phyloP scores from a whole-genome alignment of 345 rosid genomes.

The Salix udensis region DNA sequence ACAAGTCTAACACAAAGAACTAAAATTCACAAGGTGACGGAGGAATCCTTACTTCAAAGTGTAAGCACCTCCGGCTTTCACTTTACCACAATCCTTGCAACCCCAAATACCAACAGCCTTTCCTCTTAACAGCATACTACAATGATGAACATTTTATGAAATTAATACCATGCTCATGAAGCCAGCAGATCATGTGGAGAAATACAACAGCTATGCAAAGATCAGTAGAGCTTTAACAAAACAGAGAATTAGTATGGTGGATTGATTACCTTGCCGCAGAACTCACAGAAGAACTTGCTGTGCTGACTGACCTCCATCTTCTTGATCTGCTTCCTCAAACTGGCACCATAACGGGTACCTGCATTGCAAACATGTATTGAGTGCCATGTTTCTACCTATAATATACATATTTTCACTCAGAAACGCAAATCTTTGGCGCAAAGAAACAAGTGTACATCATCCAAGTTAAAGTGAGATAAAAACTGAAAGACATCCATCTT shows the following conservation, averaged over 20 bases:
- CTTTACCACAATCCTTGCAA: conserved; percentile 95
- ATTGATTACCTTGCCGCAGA: conserved; percentile 64
- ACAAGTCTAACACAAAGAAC: background rate
- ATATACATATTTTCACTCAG: background rate
- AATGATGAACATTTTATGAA: background rate
- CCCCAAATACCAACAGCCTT: conserved; percentile 97
- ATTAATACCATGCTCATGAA: background rate
- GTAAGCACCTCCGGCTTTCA: conserved; percentile 94
- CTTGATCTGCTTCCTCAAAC: conserved; percentile 79
- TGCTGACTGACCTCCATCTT: conserved; percentile 80
- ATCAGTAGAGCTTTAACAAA: background rate
- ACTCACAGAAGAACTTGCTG: conserved; percentile 78
- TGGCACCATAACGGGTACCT: conserved; percentile 84
- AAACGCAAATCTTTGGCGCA: too few relatives aligned
- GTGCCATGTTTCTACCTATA: background rate
- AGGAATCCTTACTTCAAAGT: conserved; percentile 62
- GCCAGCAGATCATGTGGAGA: background rate
- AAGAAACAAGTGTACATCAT: too few relatives aligned
- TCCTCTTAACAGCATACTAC: conserved; percentile 90
- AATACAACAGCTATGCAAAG: background rate
- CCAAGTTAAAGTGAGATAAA: background rate
- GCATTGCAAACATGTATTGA: background rate
- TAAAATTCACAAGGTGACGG: background rate
- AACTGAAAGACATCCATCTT: background rate
- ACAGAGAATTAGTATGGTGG: background rate